A percentile compares a stretch with the other conserved stretches of the same genome.
Evolutionary conservation across 176 grass and related monocot genomes (phyloP).

Genomic region (Poa annua): DNA sequence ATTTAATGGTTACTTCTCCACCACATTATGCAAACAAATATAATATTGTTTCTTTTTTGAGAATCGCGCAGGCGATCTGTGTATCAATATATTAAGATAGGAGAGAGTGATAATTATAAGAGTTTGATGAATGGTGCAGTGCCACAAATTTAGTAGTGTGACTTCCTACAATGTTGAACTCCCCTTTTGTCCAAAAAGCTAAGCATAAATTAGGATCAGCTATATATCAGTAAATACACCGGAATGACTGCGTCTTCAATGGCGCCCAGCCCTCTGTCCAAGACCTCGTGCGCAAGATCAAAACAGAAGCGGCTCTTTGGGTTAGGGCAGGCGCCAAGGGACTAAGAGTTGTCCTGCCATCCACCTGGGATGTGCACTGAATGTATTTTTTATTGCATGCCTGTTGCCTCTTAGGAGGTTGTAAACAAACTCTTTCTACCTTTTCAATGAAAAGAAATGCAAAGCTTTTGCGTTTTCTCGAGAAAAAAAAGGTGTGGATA

Average conservation of each 20-base stretch:
- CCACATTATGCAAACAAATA: background rate
- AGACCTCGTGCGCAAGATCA: too few relatives aligned
- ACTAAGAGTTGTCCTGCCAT: too few relatives aligned
- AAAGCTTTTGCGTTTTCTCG: too few relatives aligned
- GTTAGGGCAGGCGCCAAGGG: too few relatives aligned
- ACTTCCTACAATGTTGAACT: background rate
- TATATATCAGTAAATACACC: background rate
- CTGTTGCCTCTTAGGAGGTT: too few relatives aligned
- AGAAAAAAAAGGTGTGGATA: background rate
- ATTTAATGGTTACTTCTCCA: background rate
- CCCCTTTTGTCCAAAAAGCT: background rate
- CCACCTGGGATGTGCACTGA: too few relatives aligned
- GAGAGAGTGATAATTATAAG: background rate
- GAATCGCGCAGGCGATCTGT: background rate
- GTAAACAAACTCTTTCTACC: too few relatives aligned
- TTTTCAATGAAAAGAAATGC: too few relatives aligned
- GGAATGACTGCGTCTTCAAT: too few relatives aligned
- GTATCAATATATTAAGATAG: background rate
- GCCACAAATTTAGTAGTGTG: background rate
- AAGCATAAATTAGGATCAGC: background rate
- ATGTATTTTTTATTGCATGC: too few relatives aligned
- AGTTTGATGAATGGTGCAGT: background rate
- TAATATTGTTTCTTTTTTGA: background rate
- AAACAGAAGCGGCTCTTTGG: too few relatives aligned
- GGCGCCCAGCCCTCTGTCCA: too few relatives aligned